These are phyloP conservation scores for Peniophora sp. DNA, from an alignment of 1,284 basidiomycete species.

Conservation along the genomic window DNA sequence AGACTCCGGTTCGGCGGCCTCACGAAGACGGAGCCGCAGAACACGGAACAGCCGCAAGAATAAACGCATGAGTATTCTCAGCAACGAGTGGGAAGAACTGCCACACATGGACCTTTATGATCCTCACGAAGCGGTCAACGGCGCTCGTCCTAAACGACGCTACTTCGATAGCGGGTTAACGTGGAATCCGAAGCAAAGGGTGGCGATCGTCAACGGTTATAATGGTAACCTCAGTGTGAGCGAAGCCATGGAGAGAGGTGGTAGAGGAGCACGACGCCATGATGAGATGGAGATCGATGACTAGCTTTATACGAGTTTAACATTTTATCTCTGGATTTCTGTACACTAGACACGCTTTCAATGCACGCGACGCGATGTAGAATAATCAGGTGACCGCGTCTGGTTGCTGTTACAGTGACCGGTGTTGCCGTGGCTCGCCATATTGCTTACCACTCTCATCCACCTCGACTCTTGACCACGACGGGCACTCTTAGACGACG, in stretches of 20 bases:
- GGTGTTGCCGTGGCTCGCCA: background rate
- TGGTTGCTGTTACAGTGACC: background rate
- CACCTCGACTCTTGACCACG: background rate
- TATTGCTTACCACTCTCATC: background rate
- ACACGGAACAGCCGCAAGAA: background rate
- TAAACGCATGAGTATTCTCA: constrained; percentile 1
- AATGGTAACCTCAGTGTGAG: background rate
- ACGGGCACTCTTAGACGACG: background rate
- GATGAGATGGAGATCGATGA: background rate
- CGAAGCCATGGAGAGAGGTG: background rate
- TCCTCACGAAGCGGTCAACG: background rate
- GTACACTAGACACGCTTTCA: background rate
- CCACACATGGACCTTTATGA: background rate
- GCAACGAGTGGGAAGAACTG: background rate
- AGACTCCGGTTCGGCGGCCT: background rate
- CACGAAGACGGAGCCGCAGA: background rate
- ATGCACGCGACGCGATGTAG: background rate
- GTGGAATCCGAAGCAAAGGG: background rate
- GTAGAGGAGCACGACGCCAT: background rate
- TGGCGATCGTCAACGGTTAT: background rate
- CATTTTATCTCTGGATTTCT: background rate
- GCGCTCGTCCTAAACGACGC: background rate
- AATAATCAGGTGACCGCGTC: background rate
- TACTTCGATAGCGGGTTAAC: background rate
- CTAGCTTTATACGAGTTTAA: background rate